A percentile compares a stretch with the other conserved stretches of the same genome.
Evolutionary conservation across 352 stramenopile species (phyloP).

Genomic region (Sclerospora graminicola): DNA sequence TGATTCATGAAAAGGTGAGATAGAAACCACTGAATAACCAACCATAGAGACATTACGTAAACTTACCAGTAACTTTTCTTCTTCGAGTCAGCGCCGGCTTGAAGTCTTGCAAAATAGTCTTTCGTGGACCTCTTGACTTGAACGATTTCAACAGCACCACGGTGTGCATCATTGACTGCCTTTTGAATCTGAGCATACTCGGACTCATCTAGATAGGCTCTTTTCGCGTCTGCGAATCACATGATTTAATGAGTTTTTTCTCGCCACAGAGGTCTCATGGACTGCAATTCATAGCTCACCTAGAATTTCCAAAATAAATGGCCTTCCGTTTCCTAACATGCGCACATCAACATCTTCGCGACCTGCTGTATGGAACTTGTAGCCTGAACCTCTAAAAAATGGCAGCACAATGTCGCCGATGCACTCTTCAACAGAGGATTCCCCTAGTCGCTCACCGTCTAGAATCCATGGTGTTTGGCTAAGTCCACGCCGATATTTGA

Average conservation of each 20-base stretch:
- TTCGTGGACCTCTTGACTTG: slow-evolving; percentile 65
- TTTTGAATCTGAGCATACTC: slow-evolving; percentile 47
- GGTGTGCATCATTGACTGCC: slow-evolving; percentile 58
- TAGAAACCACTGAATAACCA: background rate
- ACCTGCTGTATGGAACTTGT: slow-evolving; percentile 95
- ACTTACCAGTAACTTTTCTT: slow-evolving; percentile 80
- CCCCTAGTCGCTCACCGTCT: slow-evolving; percentile 74
- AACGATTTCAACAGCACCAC: slow-evolving; percentile 74
- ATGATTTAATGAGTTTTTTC: slow-evolving; percentile 5
- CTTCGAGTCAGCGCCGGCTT: slow-evolving; percentile 78
- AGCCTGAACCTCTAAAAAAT: slow-evolving; percentile 51
- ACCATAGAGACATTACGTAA: background rate
- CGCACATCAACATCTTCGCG: slow-evolving; percentile 96
- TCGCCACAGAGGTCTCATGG: no score
- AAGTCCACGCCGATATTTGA: slow-evolving; percentile 84
- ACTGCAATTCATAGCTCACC: slow-evolving; percentile 14
- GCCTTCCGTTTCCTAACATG: slow-evolving; percentile 92
- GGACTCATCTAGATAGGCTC: slow-evolving; percentile 38
- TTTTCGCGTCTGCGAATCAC: slow-evolving; percentile 52
- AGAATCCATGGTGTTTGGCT: slow-evolving; percentile 89
- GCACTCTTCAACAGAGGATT: slow-evolving; percentile 85
- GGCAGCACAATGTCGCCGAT: slow-evolving; percentile 67
- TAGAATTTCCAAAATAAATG: slow-evolving; percentile 85
- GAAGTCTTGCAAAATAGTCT: slow-evolving; percentile 69
- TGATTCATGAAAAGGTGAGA: slow-evolving; percentile 3